phyloP scores from a whole-genome alignment of 805 yeast genomes.

The Cyberlindnera xylosilytica region DNA sequence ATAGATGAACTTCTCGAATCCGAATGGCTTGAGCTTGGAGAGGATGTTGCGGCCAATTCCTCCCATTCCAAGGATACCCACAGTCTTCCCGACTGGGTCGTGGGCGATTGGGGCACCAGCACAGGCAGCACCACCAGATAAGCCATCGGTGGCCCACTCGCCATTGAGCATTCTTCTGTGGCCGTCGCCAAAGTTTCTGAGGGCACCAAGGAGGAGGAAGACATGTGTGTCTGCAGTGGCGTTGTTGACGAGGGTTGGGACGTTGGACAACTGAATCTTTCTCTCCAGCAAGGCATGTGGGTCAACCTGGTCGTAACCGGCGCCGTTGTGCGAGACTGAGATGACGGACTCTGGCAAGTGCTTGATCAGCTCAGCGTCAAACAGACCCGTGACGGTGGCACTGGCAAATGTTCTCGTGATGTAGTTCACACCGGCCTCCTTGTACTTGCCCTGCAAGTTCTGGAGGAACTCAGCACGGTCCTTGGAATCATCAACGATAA shows the following conservation, averaged over 20 bases:
- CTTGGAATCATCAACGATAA: slow-evolving; percentile 42
- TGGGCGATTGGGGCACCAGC: slow-evolving; percentile 63
- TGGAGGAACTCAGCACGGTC: slow-evolving; percentile 35
- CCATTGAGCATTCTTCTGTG: slow-evolving; percentile 52
- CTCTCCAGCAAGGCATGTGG: slow-evolving; percentile 46
- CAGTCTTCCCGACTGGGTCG: slow-evolving; percentile 71
- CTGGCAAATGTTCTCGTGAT: slow-evolving; percentile 54
- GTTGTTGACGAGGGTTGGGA: slow-evolving; percentile 62
- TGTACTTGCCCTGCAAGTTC: slow-evolving; percentile 31
- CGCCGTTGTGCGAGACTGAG: slow-evolving; percentile 62
- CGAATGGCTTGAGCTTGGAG: slow-evolving; percentile 71
- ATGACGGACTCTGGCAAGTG: slow-evolving; percentile 53
- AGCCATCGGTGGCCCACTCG: slow-evolving; percentile 48
- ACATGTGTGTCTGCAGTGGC: slow-evolving; percentile 75
- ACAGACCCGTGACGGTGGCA: slow-evolving; percentile 52
- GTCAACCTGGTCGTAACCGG: slow-evolving; percentile 75
- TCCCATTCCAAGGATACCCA: slow-evolving; percentile 86
- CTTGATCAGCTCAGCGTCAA: slow-evolving; percentile 57
- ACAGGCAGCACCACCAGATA: slow-evolving; percentile 37
- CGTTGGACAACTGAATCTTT: slow-evolving; percentile 63
- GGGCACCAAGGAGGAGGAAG: slow-evolving; percentile 56
- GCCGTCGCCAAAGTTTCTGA: slow-evolving; percentile 66
- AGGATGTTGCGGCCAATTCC: slow-evolving; percentile 85
- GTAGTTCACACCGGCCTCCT: slow-evolving; percentile 29
- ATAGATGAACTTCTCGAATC: slow-evolving; percentile 66